Conservation (phyloP, 768 basidiomycete species). For the Lactifluus volemus region DNA sequence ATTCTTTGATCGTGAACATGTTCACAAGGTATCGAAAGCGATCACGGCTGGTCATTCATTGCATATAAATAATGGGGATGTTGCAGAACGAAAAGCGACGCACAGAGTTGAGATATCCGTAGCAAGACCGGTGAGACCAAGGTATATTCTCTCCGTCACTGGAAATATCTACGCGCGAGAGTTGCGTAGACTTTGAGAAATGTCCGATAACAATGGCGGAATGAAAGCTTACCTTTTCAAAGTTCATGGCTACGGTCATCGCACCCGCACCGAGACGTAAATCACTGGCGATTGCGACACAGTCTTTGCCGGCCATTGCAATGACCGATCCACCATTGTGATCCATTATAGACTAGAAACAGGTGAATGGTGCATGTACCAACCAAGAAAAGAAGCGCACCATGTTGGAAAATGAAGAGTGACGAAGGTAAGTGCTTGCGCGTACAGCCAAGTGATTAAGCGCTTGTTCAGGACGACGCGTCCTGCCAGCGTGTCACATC, state of each 20-base stretch:
- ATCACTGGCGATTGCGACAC: constrained; percentile 97
- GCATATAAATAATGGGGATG: neutral
- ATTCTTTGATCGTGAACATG: constrained; percentile 99
- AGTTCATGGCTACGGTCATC: constrained; percentile 81
- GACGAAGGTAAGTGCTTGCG: neutral
- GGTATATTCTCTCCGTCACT: constrained; percentile 83
- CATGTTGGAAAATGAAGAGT: constrained; percentile 9
- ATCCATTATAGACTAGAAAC: constrained; percentile 73
- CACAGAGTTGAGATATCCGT: constrained; percentile 91
- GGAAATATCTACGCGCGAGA: constrained; percentile 69
- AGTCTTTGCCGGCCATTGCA: constrained; percentile 98
- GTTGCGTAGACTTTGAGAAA: constrained; percentile 13
- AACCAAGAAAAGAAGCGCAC: neutral
- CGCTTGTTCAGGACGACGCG: neutral
- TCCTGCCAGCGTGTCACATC: constrained; percentile 4
- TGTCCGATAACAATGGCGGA: neutral
- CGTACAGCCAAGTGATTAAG: neutral
- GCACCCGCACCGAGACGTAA: constrained; percentile 84
- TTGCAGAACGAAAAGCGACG: constrained; percentile 20
- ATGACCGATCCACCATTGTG: constrained; percentile 96
- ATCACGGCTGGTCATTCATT: constrained; percentile 52
- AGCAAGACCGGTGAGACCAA: constrained; percentile 88
- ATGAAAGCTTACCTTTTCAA: constrained; percentile 66
- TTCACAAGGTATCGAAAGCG: constrained; percentile 90
- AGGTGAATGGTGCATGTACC: neutral